Base-by-base conservation (phyloP, 2,329 filamentous ascomycete species). In the Tolypocladium amazonense region DNA sequence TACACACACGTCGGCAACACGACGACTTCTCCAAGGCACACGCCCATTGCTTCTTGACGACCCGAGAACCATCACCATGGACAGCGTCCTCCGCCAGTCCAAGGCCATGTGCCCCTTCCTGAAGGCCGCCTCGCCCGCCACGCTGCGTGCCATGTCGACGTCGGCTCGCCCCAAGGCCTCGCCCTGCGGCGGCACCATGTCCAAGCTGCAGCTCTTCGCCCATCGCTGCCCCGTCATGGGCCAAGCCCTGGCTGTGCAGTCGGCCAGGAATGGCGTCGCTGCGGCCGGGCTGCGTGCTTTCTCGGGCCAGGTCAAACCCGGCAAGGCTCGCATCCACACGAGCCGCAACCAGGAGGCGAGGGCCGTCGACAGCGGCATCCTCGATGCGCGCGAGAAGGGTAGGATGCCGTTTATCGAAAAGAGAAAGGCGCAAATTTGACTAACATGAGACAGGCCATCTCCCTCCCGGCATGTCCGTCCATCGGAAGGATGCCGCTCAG, bases 151-250 rank as follows among this genome's bases (percentile, higher is more conserved):
- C 61, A 84, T 99, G 71, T 95, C 89, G 56, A 91, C 88, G 61
- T 82, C 89, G 59, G 86, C 79, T 78, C 75, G 86, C 77, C 71
- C 84, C 67, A 83, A 85, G 73, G 81, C 71, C 43, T 89, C 88
- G 58, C 88, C 87, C 60, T 89, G 92, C 69, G 93, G 92, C 66
- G 91, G 92, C 70, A 91, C 90, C 76, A 96, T 97, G 86, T 96
- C 92, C 71, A 97, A 96, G 78, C 83, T 99, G 69, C 94, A 97
- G 80, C 86, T 94, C 67, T 86, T 96, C 71, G 94, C 91, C 69
- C 88, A 92, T 72, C 91, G 93, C 75, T 99, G 94, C 83, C 94
- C 94, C 61, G 88, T 99, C 75, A 99, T 99, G 94, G 93, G 92
- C 75, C 96, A 97, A 82, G 94, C 94, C 50, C 85, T 99, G 73